phyloP scores from a whole-genome alignment of 2,329 filamentous ascomycete genomes.

The Diaporthe ampelina region DNA sequence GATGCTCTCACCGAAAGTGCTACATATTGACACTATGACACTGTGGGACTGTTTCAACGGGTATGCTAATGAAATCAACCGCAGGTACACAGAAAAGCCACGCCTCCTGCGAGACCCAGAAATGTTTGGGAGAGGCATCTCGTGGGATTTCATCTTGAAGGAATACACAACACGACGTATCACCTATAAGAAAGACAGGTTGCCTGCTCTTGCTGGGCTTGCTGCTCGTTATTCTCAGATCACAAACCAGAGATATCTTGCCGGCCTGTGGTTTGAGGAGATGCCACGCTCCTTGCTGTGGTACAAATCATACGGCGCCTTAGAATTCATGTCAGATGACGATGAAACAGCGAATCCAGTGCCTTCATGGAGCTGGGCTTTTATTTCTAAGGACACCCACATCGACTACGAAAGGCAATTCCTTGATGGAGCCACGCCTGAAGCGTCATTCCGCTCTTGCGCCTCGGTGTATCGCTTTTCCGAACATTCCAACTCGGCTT shows the following conservation, averaged over 20 bases:
- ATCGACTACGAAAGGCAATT: too few species aligned
- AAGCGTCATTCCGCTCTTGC: too few species aligned
- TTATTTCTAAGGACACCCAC: too few species aligned
- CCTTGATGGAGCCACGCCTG: too few species aligned
- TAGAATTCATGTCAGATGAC: too few species aligned
- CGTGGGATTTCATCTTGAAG: conserved; percentile 65
- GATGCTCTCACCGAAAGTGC: too few species aligned
- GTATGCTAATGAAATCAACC: not conserved
- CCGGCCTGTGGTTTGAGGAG: conserved; percentile 68
- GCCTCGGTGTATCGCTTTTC: too few species aligned
- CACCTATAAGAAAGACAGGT: not conserved
- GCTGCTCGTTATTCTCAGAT: not conserved
- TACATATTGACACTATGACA: too few species aligned
- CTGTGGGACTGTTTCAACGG: not conserved
- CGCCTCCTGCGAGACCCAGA: not conserved
- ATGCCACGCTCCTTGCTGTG: conserved; percentile 70
- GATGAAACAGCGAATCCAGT: too few species aligned
- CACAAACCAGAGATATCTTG: not conserved
- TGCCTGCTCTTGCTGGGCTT: conserved; percentile 50
- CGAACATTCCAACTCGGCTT: too few species aligned
- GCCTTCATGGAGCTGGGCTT: not conserved
- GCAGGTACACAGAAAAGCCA: not conserved
- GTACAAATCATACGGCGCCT: not conserved
- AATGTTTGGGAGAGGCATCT: not conserved
- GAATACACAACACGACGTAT: not conserved